phyloP scores from a whole-genome alignment of 1,284 basidiomycete species.

The Inonotus hispidus region DNA sequence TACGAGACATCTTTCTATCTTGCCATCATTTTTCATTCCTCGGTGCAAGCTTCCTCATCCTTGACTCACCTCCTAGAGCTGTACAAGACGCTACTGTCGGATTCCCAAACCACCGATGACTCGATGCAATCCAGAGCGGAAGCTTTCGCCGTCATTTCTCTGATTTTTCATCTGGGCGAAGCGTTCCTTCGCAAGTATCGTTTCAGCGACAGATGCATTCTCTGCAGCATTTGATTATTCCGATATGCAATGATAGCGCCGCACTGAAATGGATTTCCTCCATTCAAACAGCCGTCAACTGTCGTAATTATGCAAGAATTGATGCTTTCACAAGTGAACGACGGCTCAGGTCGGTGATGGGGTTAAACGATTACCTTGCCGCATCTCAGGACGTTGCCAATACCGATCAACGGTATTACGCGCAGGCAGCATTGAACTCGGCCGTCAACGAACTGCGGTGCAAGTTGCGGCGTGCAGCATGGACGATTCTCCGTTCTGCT shows the following conservation, averaged over 20 bases:
- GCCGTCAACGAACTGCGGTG: background rate
- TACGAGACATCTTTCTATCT: slow-evolving; percentile 18
- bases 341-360: background rate
- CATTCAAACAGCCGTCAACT: background rate
- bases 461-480: background rate
- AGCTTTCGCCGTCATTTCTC: background rate
- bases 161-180: slow-evolving; percentile 9
- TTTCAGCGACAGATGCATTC: slow-evolving; percentile 3
- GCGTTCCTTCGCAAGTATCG: slow-evolving; percentile 11
- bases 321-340: background rate
- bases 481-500: slow-evolving; percentile 8
- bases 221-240: background rate
- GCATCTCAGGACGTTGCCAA: background rate
- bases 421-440: background rate
- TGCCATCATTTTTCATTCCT: slow-evolving; percentile 6
- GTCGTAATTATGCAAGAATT: slow-evolving; percentile 4
- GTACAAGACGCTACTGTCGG: background rate
- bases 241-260: background rate
- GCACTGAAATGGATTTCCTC: slow-evolving; percentile 9
- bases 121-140: background rate
- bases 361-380: background rate
- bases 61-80: slow-evolving; percentile 6
- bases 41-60: slow-evolving; percentile 8
- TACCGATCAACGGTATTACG: background rate
- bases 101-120: background rate